Conservation (phyloP, 2,329 filamentous ascomycete species). For the Diaporthe sp. region DNA sequence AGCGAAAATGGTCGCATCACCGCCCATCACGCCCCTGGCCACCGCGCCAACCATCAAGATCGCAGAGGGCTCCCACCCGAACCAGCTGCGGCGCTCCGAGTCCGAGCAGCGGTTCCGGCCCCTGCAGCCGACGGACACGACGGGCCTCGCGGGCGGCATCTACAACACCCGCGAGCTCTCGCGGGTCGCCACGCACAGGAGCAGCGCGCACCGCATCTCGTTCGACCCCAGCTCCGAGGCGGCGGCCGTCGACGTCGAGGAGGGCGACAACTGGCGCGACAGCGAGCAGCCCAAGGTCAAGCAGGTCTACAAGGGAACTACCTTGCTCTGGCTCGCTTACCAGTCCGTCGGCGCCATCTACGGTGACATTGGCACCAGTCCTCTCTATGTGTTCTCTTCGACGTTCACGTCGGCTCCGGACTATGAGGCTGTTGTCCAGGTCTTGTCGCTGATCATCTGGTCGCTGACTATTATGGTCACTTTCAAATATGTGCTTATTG, state of each 20-base stretch:
- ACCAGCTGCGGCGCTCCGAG: conserved; percentile 28
- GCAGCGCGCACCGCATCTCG: conserved; percentile 31
- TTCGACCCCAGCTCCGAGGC: conserved; percentile 25
- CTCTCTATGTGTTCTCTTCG: conserved; percentile 78
- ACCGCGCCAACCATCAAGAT: conserved; percentile 38
- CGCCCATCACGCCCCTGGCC: not conserved
- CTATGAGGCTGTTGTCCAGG: conserved; percentile 70
- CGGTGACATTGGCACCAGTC: conserved; percentile 61
- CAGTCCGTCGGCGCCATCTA: conserved; percentile 77
- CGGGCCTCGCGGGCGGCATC: conserved; percentile 40
- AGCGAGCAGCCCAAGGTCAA: conserved; percentile 38
- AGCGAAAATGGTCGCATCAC: not conserved
- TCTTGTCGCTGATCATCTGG: conserved; percentile 76
- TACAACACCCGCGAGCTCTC: conserved; percentile 40
- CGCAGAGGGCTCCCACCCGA: conserved; percentile 38
- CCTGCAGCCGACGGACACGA: conserved; percentile 35
- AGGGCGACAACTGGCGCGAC: conserved; percentile 41
- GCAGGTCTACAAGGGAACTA: conserved; percentile 42
- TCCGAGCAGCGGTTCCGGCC: conserved; percentile 37
- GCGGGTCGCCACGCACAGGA: conserved; percentile 33
- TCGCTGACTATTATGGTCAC: conserved; percentile 76
- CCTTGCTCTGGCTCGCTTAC: conserved; percentile 62
- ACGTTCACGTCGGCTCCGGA: conserved; percentile 68
- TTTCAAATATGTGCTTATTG: conserved; percentile 74
- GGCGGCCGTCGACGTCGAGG: conserved; percentile 40